Evolutionary conservation across 2,329 filamentous ascomycete species (phyloP).

Genomic region (Botrytis galanthina): DNA sequence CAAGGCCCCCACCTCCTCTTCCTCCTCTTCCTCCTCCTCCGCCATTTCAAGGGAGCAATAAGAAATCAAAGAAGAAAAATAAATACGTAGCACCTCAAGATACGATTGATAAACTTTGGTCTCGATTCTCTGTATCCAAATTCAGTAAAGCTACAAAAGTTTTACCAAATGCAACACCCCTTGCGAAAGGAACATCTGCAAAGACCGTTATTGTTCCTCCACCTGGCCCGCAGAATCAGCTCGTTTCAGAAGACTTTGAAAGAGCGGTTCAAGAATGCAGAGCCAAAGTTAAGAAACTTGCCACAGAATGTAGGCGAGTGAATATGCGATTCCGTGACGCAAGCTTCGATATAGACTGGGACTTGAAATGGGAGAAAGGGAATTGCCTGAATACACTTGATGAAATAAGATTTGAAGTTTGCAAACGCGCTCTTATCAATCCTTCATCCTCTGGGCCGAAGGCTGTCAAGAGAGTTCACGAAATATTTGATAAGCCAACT

Average conservation of each 20-base stretch:
- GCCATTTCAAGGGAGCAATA: conserved; percentile 11
- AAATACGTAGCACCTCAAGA: conserved; percentile 60
- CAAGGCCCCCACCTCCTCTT: conserved; percentile 17
- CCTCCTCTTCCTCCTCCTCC: conserved; percentile 23
- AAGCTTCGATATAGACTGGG: conserved; percentile 67
- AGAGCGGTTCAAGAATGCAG: conserved; percentile 68
- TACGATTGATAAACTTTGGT: conserved; percentile 66
- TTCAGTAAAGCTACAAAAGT: conserved; percentile 65
- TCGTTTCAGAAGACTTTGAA: conserved; percentile 63
- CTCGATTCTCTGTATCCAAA: conserved; percentile 56
- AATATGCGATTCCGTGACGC: conserved; percentile 84
- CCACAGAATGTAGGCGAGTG: conserved; percentile 65
- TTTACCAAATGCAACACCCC: conserved; percentile 58
- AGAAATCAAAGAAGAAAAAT: conserved; percentile 50
- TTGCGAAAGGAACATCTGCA: conserved; percentile 15
- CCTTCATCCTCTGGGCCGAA: conserved; percentile 58
- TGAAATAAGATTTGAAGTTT: conserved; percentile 50
- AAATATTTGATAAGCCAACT: conserved; percentile 73
- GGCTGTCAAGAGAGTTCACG: conserved; percentile 71
- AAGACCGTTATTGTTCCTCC: conserved; percentile 20
- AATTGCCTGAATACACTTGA: conserved; percentile 39
- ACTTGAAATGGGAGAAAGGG: conserved; percentile 47
- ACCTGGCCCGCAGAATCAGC: conserved; percentile 56
- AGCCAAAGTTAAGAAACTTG: conserved; percentile 60
- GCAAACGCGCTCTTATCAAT: conserved; percentile 45